Conservation (phyloP, 2,329 filamentous ascomycete genomes). For the Fusarium sp. region DNA sequence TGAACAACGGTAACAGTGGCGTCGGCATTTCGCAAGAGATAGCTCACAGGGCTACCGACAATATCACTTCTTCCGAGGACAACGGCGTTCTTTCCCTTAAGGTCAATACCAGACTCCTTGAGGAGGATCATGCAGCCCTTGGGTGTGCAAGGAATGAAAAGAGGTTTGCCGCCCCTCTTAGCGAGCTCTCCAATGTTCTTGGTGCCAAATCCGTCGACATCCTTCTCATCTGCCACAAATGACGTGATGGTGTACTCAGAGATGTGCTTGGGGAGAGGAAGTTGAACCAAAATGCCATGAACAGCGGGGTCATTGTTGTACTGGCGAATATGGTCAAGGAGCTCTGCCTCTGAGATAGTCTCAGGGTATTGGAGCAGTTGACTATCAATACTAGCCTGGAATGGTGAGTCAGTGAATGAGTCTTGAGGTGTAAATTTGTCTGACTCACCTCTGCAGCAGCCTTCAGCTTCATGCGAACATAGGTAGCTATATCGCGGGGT, state of each 20-base stretch:
- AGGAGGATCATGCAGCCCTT: slow-evolving; percentile 97
- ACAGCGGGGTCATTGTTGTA: slow-evolving; percentile 89
- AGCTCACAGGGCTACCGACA: slow-evolving; percentile 96
- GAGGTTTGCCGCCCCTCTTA: slow-evolving; percentile 89
- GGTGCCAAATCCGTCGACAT: slow-evolving; percentile 96
- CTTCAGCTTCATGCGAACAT: slow-evolving; percentile 99
- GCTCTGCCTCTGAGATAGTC: slow-evolving; percentile 83
- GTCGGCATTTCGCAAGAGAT: slow-evolving; percentile 93
- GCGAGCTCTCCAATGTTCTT: slow-evolving; percentile 96
- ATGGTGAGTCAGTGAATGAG: background rate
- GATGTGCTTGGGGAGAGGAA: slow-evolving; percentile 89
- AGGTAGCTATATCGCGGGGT: slow-evolving; percentile 73
- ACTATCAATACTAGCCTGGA: slow-evolving; percentile 87
- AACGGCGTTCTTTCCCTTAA: slow-evolving; percentile 91
- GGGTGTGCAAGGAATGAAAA: slow-evolving; percentile 95
- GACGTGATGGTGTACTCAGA: slow-evolving; percentile 92
- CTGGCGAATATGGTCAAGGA: slow-evolving; percentile 82
- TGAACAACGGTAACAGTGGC: slow-evolving; percentile 98
- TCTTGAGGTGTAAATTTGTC: background rate
- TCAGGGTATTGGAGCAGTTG: slow-evolving; percentile 87
- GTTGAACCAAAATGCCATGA: slow-evolving; percentile 93
- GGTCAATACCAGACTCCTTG: slow-evolving; percentile 82
- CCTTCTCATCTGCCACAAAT: slow-evolving; percentile 91
- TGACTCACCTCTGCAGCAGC: slow-evolving; percentile 84
- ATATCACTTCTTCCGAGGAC: slow-evolving; percentile 97